These are phyloP conservation scores for Penicillium sp. DNA, from an alignment of 2,329 filamentous ascomycete genomes.

Conservation along the genomic window DNA sequence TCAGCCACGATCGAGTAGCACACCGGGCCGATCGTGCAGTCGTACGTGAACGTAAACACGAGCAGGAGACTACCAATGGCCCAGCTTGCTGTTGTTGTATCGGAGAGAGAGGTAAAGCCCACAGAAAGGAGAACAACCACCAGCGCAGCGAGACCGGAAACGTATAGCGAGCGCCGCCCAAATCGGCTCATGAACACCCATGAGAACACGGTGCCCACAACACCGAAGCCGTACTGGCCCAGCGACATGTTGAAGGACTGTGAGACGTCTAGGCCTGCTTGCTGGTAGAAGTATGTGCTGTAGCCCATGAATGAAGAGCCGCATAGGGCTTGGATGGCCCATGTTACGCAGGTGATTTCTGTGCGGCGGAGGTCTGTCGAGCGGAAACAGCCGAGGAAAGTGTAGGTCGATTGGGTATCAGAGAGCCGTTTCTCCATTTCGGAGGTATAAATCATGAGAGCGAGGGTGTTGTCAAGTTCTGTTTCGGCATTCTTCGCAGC, in stretches of 20 bases:
- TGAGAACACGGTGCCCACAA: conserved; percentile 17
- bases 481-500: neutral
- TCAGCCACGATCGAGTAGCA: conserved; percentile 60
- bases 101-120: conserved; percentile 2
- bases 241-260: conserved; percentile 21
- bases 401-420: neutral
- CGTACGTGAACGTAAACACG: conserved; percentile 15
- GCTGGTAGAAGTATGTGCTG: conserved; percentile 18
- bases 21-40: conserved; percentile 52
- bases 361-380: conserved; percentile 11
- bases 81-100: conserved; percentile 1
- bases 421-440: conserved; percentile 8
- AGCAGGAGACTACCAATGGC: conserved; percentile 9
- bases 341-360: conserved; percentile 17
- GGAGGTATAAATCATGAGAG: conserved; percentile 13
- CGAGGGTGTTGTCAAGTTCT: conserved; percentile 8
- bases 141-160: conserved; percentile 38
- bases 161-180: conserved; percentile 21
- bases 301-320: conserved; percentile 19
- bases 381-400: conserved; percentile 15
- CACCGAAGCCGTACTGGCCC: conserved; percentile 14
- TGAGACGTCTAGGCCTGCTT: conserved; percentile 14
- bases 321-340: conserved; percentile 18
- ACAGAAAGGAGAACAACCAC: conserved; percentile 22
- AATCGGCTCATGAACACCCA: conserved; percentile 14